Evolutionary conservation across 148 eudicot genomes (phyloP).

Genomic region (Fagopyrum homotropicum): DNA sequence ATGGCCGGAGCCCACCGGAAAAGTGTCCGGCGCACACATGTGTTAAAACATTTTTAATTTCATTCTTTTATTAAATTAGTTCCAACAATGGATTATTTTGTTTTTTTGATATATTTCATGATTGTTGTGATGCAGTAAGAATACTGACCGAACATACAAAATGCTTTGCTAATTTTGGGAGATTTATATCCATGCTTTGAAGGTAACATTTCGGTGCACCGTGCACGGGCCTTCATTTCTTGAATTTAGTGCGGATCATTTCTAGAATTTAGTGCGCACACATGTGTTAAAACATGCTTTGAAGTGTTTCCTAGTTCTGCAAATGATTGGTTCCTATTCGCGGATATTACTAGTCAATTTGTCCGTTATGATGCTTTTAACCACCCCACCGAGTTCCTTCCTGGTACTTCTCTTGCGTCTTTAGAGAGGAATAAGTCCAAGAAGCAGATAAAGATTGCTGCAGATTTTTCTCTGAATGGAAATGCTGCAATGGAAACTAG

Average conservation of each 20-base stretch:
- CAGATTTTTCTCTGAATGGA: not conserved
- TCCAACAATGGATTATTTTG: too few species aligned
- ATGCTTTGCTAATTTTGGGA: conserved; percentile 44
- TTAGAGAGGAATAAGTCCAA: not conserved
- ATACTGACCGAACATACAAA: conserved; percentile 38
- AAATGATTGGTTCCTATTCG: conserved; percentile 52
- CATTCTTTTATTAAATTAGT: too few species aligned
- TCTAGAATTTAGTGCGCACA: too few species aligned
- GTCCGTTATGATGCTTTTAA: conserved; percentile 12
- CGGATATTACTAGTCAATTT: conserved; percentile 35
- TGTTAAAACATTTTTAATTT: too few species aligned
- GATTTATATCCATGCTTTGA: conserved; percentile 38
- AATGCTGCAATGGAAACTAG: not conserved
- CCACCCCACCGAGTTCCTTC: conserved; percentile 8
- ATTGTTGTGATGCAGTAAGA: conserved; percentile 36
- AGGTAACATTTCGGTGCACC: conserved; percentile 38
- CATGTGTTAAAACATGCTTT: conserved; percentile 38
- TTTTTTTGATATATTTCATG: not conserved
- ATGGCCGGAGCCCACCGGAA: too few species aligned
- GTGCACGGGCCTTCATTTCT: not conserved
- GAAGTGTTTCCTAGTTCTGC: conserved; percentile 38
- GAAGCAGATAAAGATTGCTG: not conserved
- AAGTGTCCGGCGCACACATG: too few species aligned
- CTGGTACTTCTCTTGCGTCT: not conserved
- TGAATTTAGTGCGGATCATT: not conserved